phyloP scores from a whole-genome alignment of 106 monocot genomes.

The Ottelia alismoides region DNA sequence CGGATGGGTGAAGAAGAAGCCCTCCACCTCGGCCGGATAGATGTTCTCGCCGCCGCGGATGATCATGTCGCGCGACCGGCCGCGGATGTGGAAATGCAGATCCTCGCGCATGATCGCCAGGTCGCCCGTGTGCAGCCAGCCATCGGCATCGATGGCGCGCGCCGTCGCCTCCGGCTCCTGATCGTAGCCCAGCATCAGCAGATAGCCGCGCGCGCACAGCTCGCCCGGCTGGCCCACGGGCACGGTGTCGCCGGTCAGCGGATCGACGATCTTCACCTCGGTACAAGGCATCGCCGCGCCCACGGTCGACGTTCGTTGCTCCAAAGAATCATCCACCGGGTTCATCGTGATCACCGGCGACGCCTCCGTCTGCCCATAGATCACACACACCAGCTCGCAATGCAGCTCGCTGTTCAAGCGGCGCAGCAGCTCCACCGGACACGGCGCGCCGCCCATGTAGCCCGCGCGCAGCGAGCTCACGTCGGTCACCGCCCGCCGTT shows the following conservation, averaged over 20 bases:
- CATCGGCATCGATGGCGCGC: not conserved
- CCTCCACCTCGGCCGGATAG: not conserved
- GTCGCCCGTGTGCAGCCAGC: not conserved
- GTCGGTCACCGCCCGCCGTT: constrained; percentile 4
- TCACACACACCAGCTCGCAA: constrained; percentile 20
- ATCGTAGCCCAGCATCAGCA: not conserved
- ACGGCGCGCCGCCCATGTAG: constrained; percentile 53
- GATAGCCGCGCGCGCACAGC: not conserved
- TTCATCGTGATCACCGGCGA: constrained; percentile 37
- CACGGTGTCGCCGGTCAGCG: not conserved
- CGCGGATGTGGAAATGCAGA: not conserved
- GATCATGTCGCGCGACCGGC: not conserved
- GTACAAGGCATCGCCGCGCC: not conserved
- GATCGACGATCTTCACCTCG: not conserved
- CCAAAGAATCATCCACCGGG: not conserved
- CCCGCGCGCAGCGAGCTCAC: constrained; percentile 38
- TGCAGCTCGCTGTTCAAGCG: constrained; percentile 22
- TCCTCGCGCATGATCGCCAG: not conserved
- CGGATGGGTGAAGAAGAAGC: not conserved
- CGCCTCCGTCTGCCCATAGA: constrained; percentile 67
- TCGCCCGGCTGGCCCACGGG: not conserved
- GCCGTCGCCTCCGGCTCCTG: not conserved
- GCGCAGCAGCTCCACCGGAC: constrained; percentile 26
- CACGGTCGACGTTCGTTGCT: not conserved
- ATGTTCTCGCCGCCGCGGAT: not conserved